phyloP scores from a whole-genome alignment of 352 stramenopile species.

The Pythium sukuiense region DNA sequence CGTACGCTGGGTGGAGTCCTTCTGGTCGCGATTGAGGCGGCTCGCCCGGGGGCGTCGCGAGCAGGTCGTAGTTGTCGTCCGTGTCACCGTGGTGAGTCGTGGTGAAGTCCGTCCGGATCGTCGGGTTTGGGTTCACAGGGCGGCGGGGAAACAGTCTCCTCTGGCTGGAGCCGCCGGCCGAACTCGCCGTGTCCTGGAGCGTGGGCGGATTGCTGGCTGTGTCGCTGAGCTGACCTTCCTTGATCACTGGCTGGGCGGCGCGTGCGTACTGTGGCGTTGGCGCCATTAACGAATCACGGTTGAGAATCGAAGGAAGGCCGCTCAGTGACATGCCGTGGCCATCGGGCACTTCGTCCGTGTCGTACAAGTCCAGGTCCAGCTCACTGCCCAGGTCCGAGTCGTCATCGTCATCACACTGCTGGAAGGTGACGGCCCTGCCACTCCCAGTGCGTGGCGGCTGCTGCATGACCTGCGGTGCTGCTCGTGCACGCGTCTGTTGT shows the following conservation, averaged over 20 bases:
- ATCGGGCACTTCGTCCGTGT: constrained; percentile 43
- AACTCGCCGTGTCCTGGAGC: constrained; percentile 17
- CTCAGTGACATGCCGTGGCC: constrained; percentile 16
- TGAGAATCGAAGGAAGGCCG: constrained; percentile 24
- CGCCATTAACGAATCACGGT: constrained; percentile 1
- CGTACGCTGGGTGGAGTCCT: constrained; percentile 21
- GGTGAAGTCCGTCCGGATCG: constrained; percentile 54
- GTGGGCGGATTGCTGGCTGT: constrained; percentile 1
- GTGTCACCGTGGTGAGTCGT: constrained; percentile 16
- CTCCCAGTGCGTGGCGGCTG: background rate
- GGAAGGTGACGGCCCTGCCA: constrained; percentile 15
- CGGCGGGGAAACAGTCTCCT: constrained; percentile 7
- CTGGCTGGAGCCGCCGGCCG: constrained; percentile 21
- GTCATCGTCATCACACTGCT: constrained; percentile 30
- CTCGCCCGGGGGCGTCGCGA: constrained; percentile 55
- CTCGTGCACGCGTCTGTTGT: no score
- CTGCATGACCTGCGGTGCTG: background rate
- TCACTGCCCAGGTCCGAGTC: constrained; percentile 51
- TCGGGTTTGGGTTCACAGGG: constrained; percentile 31
- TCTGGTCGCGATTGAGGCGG: constrained; percentile 33
- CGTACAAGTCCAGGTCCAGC: constrained; percentile 63
- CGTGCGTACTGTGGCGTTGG: constrained; percentile 1
- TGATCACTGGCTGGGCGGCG: constrained; percentile 5
- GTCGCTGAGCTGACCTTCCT: constrained; percentile 16
- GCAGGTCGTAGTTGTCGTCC: constrained; percentile 42